These are phyloP conservation scores for Dryas octopetala DNA, from an alignment of 306 rosid genomes.

Conservation along the genomic window DNA sequence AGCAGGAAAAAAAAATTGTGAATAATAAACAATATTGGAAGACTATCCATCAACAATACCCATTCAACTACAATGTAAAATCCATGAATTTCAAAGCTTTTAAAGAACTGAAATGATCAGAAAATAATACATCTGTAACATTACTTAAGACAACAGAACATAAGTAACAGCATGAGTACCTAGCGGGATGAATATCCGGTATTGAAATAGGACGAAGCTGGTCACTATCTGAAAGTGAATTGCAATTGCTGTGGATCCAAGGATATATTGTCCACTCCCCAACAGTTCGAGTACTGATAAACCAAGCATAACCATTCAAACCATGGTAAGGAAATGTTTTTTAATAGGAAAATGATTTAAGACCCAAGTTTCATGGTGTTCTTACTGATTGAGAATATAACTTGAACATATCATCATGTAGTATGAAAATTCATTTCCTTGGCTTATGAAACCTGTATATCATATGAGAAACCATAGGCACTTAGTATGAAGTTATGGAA, in stretches of 20 bases:
- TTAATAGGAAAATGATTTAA: conserved; percentile 17
- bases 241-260: conserved; percentile 91
- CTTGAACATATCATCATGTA: conserved; percentile 99
- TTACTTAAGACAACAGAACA: not conserved
- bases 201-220: conserved; percentile 82
- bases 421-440: conserved; percentile 98
- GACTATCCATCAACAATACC: not conserved
- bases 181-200: conserved; percentile 98
- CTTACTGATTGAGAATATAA: conserved; percentile 96
- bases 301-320: conserved; percentile 30
- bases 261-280: conserved; percentile 94
- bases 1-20: not conserved
- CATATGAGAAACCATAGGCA: conserved; percentile 24
- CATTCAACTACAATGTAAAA: not conserved
- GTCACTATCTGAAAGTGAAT: conserved; percentile 79
- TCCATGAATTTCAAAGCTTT: not conserved
- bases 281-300: conserved; percentile 50
- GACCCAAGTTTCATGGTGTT: not conserved
- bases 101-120: not conserved
- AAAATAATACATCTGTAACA: not conserved
- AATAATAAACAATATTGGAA: not conserved
- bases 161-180: conserved; percentile 42
- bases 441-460: conserved; percentile 81
- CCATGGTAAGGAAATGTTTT: conserved; percentile 7
- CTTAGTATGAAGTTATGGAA: conserved; percentile 11